Evolutionary conservation across 331 rosid genomes (phyloP), one percentile per base, ranked within the genome.

Genomic region (Stylosanthes scabra): DNA sequence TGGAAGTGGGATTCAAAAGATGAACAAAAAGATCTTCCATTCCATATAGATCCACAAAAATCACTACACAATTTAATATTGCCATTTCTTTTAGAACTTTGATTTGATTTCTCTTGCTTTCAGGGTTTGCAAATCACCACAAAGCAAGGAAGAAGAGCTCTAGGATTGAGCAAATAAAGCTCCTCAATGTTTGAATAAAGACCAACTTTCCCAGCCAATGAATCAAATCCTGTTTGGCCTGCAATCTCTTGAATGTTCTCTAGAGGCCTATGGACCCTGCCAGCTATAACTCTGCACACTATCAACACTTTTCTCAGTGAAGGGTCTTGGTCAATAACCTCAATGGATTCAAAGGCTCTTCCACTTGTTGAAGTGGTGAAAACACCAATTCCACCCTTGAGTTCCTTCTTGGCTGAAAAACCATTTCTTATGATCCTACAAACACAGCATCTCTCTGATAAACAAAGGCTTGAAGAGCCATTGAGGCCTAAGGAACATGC

Each of bases 91-190:
- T 50, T 50, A 4, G 5, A 42, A 65, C 16, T 25, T 56, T 54
- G 74, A 34, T 15, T 20, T 54, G 74, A 34, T 15, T 15, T 29
- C 69, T 57, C 46, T 46, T 47, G 75, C 71, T 70, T 70, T 91
- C 93, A 94, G 50, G 91, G 85, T 77, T 95, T 95, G 88, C 97
- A 91, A 31, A 91, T 91, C 46, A 95, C 99, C 72, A 95, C 89
- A 86, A 95, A 95, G 78, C 99, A 95, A 70, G 99, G 99, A 87
- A 95, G 97, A 66, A 95, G 94, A 77, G 99, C 97, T 91, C 85
- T 85, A 49, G 92, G 92, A 83, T 88, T 95, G 55, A 95, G 97
- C 91, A 95, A 84, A 84, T 90, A 95, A 77, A 95, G 99, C 83
- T 95, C 99, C 66, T 95, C 97, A 70, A 91, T 91, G 37, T 90